Conservation (phyloP, 495 filamentous ascomycete species). For the Penicillium lagena region DNA sequence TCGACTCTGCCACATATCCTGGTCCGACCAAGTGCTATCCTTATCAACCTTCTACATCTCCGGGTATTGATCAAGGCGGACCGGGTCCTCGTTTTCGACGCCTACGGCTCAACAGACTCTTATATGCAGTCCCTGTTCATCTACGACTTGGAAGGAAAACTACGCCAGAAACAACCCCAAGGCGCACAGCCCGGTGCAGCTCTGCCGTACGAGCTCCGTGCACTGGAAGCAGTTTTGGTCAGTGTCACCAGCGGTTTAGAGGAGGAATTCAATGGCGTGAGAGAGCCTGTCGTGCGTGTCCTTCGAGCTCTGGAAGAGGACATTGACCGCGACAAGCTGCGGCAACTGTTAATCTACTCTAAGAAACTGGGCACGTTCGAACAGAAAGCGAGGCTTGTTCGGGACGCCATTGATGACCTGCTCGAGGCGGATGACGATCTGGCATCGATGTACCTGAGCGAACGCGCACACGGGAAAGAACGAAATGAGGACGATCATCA, state of each 20-base stretch:
- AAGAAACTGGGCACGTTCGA: slow-evolving; percentile 96
- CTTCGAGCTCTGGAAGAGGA: slow-evolving; percentile 90
- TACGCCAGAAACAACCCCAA: slow-evolving; percentile 47
- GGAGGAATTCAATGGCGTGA: slow-evolving; percentile 85
- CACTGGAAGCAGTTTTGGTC: slow-evolving; percentile 49
- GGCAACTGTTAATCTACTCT: slow-evolving; percentile 83
- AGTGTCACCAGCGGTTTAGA: slow-evolving; percentile 79
- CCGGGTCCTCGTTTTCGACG: slow-evolving; percentile 89
- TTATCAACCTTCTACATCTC: slow-evolving; percentile 90
- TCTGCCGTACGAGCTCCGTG: slow-evolving; percentile 60
- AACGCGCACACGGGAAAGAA: slow-evolving; percentile 67
- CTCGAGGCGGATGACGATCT: slow-evolving; percentile 98
- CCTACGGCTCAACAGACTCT: slow-evolving; percentile 89
- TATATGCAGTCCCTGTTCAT: slow-evolving; percentile 95
- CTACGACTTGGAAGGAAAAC: slow-evolving; percentile 72
- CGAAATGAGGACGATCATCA: slow-evolving; percentile 86
- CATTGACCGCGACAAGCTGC: slow-evolving; percentile 89
- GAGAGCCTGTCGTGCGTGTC: slow-evolving; percentile 84
- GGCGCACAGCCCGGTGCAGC: slow-evolving; percentile 40
- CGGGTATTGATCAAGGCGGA: slow-evolving; percentile 92
- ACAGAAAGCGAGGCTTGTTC: slow-evolving; percentile 89
- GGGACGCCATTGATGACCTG: slow-evolving; percentile 91
- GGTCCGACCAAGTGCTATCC: slow-evolving; percentile 86
- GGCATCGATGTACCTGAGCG: slow-evolving; percentile 88
- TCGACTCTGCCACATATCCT: slow-evolving; percentile 95